Base-by-base conservation (phyloP, 1,284 basidiomycete genomes). In the Ceratobasidium sp. region DNA sequence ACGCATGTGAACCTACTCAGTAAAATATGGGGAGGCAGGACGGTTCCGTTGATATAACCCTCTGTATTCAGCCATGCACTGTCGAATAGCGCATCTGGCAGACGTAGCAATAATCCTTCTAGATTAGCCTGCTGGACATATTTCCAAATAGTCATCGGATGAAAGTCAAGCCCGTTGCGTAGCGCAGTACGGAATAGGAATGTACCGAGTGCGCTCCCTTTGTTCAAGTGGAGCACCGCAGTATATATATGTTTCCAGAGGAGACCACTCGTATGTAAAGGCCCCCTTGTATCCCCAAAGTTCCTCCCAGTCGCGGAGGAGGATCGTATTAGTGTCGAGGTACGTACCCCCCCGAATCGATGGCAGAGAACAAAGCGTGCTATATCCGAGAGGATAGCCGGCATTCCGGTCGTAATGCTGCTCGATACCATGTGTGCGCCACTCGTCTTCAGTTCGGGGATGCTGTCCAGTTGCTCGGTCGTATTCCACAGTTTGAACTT, bases 241-340 rank as follows among this genome's bases (percentile, higher is more conserved):
- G 92, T 94, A 80, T 94, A n/a, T 94, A 78, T 94, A 94, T 75
- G 87, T 90, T 73, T 88, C 84, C 71, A 92, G 79, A 69, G 90
- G 86, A 35, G 87, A 89, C 92, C 92, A 94, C 2, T 92, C 84
- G 76, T 94, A 94, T 3, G 93, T 92, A 73, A 93, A 94, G 40
- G 91, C 90, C 29, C 92, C 92, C 73, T 88, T 86, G 87, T 89
- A 93, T 25, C 90, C 90, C 91, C 91, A 94, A 15, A 94, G 79
- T 73, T 94, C 92, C 76, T 93, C 92, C 93, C 93, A 94, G 76
- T n/a, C n/a, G n/a, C n/a, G n/a, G n/a, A n/a, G n/a, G n/a, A n/a
- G n/a, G n/a, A n/a, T n/a, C n/a, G n/a, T n/a, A n/a, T n/a, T n/a
- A n/a, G n/a, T n/a, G n/a, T n/a, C n/a, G n/a, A n/a, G n/a, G n/a